These are phyloP conservation scores for Hanseniaspora hatyaiensis DNA, from an alignment of 805 yeast genomes.

Conservation along the genomic window DNA sequence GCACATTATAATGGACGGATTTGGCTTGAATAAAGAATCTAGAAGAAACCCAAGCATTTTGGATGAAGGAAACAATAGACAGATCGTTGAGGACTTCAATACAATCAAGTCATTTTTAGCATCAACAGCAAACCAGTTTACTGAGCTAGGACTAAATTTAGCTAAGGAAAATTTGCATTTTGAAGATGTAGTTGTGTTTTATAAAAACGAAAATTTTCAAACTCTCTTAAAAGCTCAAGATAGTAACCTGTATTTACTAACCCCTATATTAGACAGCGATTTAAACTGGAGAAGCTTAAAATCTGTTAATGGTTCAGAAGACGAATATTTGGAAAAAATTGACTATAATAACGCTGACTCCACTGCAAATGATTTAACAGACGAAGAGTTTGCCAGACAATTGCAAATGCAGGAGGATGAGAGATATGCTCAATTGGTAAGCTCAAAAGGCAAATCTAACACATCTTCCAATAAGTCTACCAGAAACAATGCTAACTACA, in stretches of 20 bases:
- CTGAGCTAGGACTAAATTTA: constrained; percentile 48
- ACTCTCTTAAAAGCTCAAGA: constrained; percentile 47
- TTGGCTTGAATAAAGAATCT: constrained; percentile 27
- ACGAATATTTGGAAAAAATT: constrained; percentile 38
- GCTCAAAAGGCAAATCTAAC: constrained; percentile 19
- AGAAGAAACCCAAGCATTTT: constrained; percentile 20
- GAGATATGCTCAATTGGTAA: constrained; percentile 33
- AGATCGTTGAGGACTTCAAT: constrained; percentile 28
- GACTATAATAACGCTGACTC: neutral
- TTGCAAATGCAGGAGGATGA: constrained; percentile 48
- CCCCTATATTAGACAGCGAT: constrained; percentile 58
- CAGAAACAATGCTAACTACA: constrained; percentile 3
- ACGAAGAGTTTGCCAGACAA: constrained; percentile 35
- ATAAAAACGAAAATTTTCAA: constrained; percentile 81
- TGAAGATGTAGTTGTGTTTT: constrained; percentile 56
- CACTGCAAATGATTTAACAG: constrained; percentile 20
- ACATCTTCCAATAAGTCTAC: neutral
- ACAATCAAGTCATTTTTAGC: constrained; percentile 41
- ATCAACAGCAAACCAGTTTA: constrained; percentile 62
- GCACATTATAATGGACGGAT: constrained; percentile 40
- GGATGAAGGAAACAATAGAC: constrained; percentile 22
- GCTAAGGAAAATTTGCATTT: constrained; percentile 37
- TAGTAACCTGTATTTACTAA: constrained; percentile 46
- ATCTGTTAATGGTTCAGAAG: constrained; percentile 57
- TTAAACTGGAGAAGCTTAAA: constrained; percentile 75